phyloP scores from a whole-genome alignment of 176 grass and related monocot genomes.

The Rhynchospora pubera region DNA sequence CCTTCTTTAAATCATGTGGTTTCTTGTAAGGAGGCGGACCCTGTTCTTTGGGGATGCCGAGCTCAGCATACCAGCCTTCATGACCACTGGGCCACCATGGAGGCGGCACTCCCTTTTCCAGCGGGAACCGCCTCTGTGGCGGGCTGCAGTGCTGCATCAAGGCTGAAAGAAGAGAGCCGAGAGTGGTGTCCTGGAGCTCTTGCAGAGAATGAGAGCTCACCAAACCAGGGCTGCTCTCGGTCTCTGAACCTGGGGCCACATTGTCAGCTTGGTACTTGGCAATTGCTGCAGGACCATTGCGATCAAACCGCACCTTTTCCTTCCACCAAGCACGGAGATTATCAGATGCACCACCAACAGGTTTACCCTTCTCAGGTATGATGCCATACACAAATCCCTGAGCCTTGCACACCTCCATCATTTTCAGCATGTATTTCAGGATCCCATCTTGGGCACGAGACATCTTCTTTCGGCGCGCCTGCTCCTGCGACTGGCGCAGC shows the following conservation, averaged over 20 bases:
- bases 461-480: slow-evolving; percentile 98
- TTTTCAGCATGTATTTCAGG: slow-evolving; percentile 99
- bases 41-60: slow-evolving; percentile 67
- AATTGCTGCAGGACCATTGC: slow-evolving; percentile 88
- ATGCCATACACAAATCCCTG: slow-evolving; percentile 98
- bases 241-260: slow-evolving; percentile 46
- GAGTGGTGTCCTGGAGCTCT: slow-evolving; percentile 95
- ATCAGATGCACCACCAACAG: slow-evolving; percentile 89
- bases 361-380: slow-evolving; percentile 98
- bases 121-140: slow-evolving; percentile 79
- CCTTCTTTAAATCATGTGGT: slow-evolving; percentile 97
- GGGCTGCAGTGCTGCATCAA: slow-evolving; percentile 99
- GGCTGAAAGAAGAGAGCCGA: slow-evolving; percentile 84
- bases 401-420: slow-evolving; percentile 97
- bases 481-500: slow-evolving; percentile 78
- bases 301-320: slow-evolving; percentile 97
- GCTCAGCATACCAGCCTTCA: slow-evolving; percentile 75
- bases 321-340: slow-evolving; percentile 98
- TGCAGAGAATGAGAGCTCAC: slow-evolving; percentile 58
- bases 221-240: slow-evolving; percentile 32
- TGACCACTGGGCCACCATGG: slow-evolving; percentile 86
- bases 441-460: slow-evolving; percentile 96
- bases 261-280: slow-evolving; percentile 82
- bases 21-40: slow-evolving; percentile 90
- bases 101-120: slow-evolving; percentile 83